A percentile compares a stretch with the other conserved stretches of the same genome.
Conservation (phyloP, 305 asterid genomes). For the Ilex paraguariensis region DNA sequence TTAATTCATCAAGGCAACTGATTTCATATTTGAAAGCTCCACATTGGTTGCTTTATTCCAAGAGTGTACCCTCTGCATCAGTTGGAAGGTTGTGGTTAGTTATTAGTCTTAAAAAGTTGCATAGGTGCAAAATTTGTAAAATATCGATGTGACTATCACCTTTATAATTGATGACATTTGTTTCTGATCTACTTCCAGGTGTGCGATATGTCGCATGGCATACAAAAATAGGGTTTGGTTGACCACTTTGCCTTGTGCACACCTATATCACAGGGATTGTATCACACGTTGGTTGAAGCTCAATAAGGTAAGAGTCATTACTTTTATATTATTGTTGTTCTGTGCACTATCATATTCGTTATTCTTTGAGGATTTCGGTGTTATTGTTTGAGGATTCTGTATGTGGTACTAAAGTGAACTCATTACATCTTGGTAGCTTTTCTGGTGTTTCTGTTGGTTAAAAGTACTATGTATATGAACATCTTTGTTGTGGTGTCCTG, state of each 20-base stretch:
- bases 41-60: too few relatives aligned
- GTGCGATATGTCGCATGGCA: conserved; percentile 66
- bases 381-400: not conserved
- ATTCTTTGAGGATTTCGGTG: too few relatives aligned
- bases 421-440: too few relatives aligned
- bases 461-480: too few relatives aligned
- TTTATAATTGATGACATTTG: conserved; percentile 4
- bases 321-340: not conserved
- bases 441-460: too few relatives aligned
- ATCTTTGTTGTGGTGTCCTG: too few relatives aligned
- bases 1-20: too few relatives aligned
- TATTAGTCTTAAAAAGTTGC: not conserved
- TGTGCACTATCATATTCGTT: not conserved
- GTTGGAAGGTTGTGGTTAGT: too few relatives aligned
- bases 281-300: conserved; percentile 64
- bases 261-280: conserved; percentile 68
- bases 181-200: conserved; percentile 36
- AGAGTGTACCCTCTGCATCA: too few relatives aligned
- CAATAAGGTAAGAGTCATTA: conserved; percentile 42
- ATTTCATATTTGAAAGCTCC: too few relatives aligned
- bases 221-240: conserved; percentile 52
- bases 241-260: conserved; percentile 76
- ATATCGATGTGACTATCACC: not conserved
- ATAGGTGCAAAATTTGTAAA: not conserved
- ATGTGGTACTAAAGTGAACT: too few relatives aligned